Evolutionary conservation across 768 basidiomycete species (phyloP).

Genomic region (Agaricus bisporus): DNA sequence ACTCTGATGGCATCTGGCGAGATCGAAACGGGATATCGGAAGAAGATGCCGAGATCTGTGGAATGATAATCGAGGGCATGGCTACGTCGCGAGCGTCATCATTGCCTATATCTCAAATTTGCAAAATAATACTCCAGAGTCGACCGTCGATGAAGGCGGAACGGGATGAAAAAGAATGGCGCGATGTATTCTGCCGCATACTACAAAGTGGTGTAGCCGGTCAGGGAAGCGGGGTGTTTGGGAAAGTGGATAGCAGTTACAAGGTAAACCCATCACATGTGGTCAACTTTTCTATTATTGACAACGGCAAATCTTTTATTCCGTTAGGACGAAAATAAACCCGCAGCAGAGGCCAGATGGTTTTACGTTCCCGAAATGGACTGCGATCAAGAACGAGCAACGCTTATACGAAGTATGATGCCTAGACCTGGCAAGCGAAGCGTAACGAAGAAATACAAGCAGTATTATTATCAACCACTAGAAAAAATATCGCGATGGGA

Average conservation of each 20-base stretch:
- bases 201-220: slow-evolving; percentile 39
- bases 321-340: slow-evolving; percentile 40
- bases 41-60: slow-evolving; percentile 42
- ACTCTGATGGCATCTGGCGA: slow-evolving; percentile 8
- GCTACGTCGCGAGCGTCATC: slow-evolving; percentile 70
- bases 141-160: slow-evolving; percentile 46
- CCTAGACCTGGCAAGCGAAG: slow-evolving; percentile 66
- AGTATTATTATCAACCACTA: slow-evolving; percentile 77
- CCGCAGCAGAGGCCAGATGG: slow-evolving; percentile 58
- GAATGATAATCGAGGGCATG: slow-evolving; percentile 66
- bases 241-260: slow-evolving; percentile 62
- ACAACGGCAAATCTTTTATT: background rate
- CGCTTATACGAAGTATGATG: slow-evolving; percentile 65
- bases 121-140: slow-evolving; percentile 41
- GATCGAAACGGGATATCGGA: slow-evolving; percentile 17
- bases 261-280: slow-evolving; percentile 35
- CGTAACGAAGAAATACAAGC: slow-evolving; percentile 80
- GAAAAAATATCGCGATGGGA: slow-evolving; percentile 73
- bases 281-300: background rate
- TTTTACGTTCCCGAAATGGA: slow-evolving; percentile 74
- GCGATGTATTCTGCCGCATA: slow-evolving; percentile 41
- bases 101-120: slow-evolving; percentile 48
- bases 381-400: slow-evolving; percentile 63
- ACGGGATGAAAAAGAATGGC: slow-evolving; percentile 40
- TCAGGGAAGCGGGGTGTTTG: slow-evolving; percentile 56